Evolutionary conservation across 2,329 filamentous ascomycete genomes (phyloP), one percentile per base, ranked within the genome.

Genomic region (Penicillium sp.): DNA sequence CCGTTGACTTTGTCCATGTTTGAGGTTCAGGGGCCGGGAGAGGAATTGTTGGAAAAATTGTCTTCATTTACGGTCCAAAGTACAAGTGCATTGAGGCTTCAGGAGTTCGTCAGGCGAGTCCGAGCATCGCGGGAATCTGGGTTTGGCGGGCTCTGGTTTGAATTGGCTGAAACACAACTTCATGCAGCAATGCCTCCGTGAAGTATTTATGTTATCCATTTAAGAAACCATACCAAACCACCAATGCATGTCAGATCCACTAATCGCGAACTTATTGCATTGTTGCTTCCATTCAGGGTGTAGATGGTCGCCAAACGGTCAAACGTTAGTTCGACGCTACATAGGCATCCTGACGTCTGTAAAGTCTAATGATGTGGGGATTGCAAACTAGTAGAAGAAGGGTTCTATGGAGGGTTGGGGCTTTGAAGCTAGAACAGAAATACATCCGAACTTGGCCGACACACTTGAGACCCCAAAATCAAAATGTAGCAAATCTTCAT

Each of bases 1-100:
- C 61, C 62, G 3, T 47, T 64, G 38, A 57, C 55, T 7, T 41
- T 62, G 44, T 58, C 60, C 4, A 59, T 60, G 56, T 44, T 64
- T 5, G 62, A 65, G 39, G 46, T 62, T 12, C 31, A 57, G 28
- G 56, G 54, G 10, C 51, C 57, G 2, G 55, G 58, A 0, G 55
- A 63, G 29, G 49, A 54, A 27, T 42, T 64, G 25, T 45, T 58
- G 46, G 57, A 63, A 28, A 47, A 38, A 20, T 42, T 65, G 25
- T 38, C 57, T 0, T 40, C 54, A 1, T 61, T 59, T 32, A 47
- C 57, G 0, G 50, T 60, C 2, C 59, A 60, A 33, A 55, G 42
- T 32, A 48, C 33, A 23, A 59, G 57, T 54, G 47, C 56, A n/a
- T 37, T 31, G 0, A 41, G 57, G 24, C 48, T 61, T 20, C 56